Percentiles rank a stretch among this genome's conserved stretches.
Conservation (phyloP, 208 protist species). For the Trypanosoma brucei region DNA sequence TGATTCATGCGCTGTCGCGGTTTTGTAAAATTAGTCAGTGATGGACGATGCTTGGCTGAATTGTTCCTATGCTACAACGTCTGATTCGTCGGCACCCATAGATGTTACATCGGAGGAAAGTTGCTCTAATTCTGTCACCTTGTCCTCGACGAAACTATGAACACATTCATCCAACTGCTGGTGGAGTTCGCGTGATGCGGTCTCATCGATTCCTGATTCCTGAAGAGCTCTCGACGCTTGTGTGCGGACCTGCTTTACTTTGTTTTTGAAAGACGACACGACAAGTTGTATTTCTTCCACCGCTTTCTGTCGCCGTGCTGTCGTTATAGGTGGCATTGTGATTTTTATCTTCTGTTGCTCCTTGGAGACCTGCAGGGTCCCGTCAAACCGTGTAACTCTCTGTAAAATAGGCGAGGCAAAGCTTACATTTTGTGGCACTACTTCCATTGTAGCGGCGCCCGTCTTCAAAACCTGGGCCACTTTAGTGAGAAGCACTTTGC, state of each 20-base stretch:
- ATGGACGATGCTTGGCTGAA: too few relatives aligned
- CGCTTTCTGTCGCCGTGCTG: conserved; percentile 56
- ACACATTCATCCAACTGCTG: conserved; percentile 46
- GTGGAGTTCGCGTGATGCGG: conserved; percentile 49
- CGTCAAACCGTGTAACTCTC: conserved; percentile 71
- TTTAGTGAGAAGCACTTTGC: conserved; percentile 58
- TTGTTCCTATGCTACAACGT: conserved; percentile 12
- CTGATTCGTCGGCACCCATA: conserved; percentile 79
- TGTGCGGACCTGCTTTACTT: conserved; percentile 52
- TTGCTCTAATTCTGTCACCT: conserved; percentile 63
- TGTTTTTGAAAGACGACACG: conserved; percentile 41
- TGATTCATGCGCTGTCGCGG: too few relatives aligned
- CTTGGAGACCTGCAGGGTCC: conserved; percentile 62
- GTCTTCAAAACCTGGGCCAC: conserved; percentile 77
- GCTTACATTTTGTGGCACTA: conserved; percentile 47
- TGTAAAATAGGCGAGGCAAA: conserved; percentile 60
- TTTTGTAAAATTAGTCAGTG: too few relatives aligned
- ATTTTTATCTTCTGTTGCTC: conserved; percentile 71
- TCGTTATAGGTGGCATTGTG: conserved; percentile 64
- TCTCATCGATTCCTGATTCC: conserved; percentile 58
- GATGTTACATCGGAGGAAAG: conserved; percentile 75
- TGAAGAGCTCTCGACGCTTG: conserved; percentile 61
- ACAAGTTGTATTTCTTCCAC: conserved; percentile 49
- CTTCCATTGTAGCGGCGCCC: conserved; percentile 53
- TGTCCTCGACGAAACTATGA: conserved; percentile 68